phyloP scores from a whole-genome alignment of 352 stramenopile genomes.

The Thalassiosira mediterranea region DNA sequence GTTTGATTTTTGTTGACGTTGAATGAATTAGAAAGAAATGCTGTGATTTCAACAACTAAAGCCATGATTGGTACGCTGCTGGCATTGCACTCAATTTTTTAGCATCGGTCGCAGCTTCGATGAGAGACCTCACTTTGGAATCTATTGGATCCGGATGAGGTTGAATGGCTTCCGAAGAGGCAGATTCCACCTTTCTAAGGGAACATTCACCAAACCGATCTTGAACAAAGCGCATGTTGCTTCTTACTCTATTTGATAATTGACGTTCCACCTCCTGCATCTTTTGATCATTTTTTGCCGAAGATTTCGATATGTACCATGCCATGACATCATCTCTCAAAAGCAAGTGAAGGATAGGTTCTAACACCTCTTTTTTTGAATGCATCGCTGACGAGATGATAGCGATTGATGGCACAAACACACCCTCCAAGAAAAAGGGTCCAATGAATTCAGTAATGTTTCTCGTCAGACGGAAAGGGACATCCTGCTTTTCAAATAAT shows the following conservation, averaged over 20 bases:
- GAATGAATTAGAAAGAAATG: not conserved
- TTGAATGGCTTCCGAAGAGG: constrained; percentile 37
- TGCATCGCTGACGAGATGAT: constrained; percentile 67
- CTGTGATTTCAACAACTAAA: no score
- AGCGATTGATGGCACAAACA: constrained; percentile 73
- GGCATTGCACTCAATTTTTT: constrained; percentile 78
- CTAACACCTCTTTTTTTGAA: constrained; percentile 63
- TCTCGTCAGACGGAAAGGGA: constrained; percentile 83
- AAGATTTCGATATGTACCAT: constrained; percentile 83
- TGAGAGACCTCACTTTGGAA: constrained; percentile 65
- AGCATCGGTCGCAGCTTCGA: constrained; percentile 60
- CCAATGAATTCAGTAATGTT: constrained; percentile 78
- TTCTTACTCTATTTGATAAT: constrained; percentile 74
- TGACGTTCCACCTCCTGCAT: constrained; percentile 82
- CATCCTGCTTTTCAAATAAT: constrained; percentile 65
- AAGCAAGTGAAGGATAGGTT: constrained; percentile 77
- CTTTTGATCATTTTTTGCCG: constrained; percentile 79
- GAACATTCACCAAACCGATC: constrained; percentile 70
- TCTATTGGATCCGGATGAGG: constrained; percentile 63
- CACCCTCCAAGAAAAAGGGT: constrained; percentile 70
- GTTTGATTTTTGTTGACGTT: not conserved
- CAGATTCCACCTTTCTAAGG: constrained; percentile 35
- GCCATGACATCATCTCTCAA: constrained; percentile 84
- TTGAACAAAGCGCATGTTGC: constrained; percentile 77
- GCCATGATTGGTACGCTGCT: constrained; percentile 73